phyloP scores from a whole-genome alignment of 306 rosid species.

The Cucurbita argyrosperma region DNA sequence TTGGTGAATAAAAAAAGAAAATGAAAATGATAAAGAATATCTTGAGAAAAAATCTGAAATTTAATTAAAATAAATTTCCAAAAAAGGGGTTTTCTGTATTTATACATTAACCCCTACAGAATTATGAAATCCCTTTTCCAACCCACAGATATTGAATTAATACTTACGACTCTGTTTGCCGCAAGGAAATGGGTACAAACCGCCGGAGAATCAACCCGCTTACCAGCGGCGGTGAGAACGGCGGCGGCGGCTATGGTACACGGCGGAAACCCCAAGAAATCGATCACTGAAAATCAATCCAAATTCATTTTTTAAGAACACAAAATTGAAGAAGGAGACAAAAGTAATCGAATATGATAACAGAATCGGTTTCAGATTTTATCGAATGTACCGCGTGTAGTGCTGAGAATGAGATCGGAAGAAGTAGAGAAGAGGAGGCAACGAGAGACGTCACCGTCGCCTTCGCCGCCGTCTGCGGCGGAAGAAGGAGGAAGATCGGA shows the following conservation, averaged over 20 bases:
- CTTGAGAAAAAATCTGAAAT: neutral
- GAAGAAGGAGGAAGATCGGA: constrained; percentile 29
- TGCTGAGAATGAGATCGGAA: constrained; percentile 37
- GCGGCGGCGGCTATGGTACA: constrained; percentile 63
- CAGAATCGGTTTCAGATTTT: neutral
- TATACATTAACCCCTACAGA: neutral
- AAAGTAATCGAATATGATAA: neutral
- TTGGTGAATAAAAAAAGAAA: too few species aligned
- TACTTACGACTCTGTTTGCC: neutral
- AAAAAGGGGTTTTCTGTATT: neutral
- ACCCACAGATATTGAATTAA: neutral
- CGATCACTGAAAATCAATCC: constrained; percentile 23
- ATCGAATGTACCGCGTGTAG: constrained; percentile 33
- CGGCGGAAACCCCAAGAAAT: constrained; percentile 43
- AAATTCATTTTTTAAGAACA: neutral
- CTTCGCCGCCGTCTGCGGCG: neutral
- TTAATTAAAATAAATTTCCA: neutral
- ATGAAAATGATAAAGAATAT: neutral
- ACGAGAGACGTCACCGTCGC: neutral
- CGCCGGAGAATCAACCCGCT: neutral
- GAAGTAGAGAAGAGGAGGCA: neutral
- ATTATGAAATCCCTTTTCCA: too few species aligned
- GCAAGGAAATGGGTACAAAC: neutral
- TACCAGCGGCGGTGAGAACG: constrained; percentile 32
- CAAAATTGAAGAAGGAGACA: neutral